Percentiles rank a stretch among this genome's conserved stretches.
phyloP scores from a whole-genome alignment of 2,329 filamentous ascomycete genomes.

The Westerdykella ornata region DNA sequence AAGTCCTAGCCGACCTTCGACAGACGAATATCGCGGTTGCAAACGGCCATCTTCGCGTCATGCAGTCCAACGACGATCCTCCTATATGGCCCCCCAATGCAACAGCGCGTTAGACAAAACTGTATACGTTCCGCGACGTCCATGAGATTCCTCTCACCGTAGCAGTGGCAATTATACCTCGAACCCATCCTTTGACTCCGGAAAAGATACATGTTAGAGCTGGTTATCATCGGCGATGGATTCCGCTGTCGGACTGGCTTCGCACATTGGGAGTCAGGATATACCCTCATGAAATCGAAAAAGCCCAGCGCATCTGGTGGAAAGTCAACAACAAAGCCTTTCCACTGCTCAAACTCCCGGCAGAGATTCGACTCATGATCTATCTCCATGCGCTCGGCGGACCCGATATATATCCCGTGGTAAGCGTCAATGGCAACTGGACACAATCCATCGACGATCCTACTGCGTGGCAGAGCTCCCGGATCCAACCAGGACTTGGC shows the following conservation, averaged over 20 bases:
- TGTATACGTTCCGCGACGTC: constrained; percentile 3
- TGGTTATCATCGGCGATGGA: neutral
- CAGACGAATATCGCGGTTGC: no score
- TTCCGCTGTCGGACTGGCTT: constrained; percentile 1
- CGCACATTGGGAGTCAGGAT: neutral
- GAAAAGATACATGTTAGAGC: constrained; percentile 1
- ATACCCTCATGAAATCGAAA: neutral
- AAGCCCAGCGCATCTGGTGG: neutral
- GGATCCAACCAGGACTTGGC: neutral
- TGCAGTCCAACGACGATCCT: neutral
- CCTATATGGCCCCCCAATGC: neutral
- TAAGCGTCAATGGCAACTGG: neutral
- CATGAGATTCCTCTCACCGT: constrained; percentile 1
- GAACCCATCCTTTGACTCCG: neutral
- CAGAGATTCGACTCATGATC: constrained; percentile 3
- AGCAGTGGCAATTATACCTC: neutral
- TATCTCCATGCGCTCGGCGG: constrained; percentile 1
- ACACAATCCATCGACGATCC: neutral
- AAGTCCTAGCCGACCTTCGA: neutral
- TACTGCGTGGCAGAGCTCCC: neutral
- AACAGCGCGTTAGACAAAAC: neutral
- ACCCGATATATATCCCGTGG: neutral
- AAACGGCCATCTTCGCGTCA: constrained; percentile 1
- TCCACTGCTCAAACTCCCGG: constrained; percentile 2
- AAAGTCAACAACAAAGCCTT: constrained; percentile 1